These are phyloP conservation scores for Solanum phureja DNA, from an alignment of 257 asterid genomes.

Conservation along the genomic window DNA sequence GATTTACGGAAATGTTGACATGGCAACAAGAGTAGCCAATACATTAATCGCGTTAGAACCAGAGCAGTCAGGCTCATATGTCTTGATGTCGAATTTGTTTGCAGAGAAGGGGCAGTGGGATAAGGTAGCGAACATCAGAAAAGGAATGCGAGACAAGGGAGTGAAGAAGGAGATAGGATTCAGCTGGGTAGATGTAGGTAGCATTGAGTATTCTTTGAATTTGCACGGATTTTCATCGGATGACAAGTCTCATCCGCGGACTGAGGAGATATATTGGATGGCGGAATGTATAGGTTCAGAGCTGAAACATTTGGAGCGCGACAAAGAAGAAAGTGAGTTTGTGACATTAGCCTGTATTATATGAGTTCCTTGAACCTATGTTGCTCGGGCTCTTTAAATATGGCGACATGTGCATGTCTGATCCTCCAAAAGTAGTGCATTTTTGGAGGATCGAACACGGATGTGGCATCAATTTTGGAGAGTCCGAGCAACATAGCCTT, in stretches of 20 bases:
- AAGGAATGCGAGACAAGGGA: slow-evolving; percentile 59
- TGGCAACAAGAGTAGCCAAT: slow-evolving; percentile 53
- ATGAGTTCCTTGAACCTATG: not conserved
- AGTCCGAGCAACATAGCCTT: too few relatives aligned
- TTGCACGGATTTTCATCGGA: slow-evolving; percentile 83
- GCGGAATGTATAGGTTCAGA: slow-evolving; percentile 65
- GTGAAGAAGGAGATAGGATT: slow-evolving; percentile 75
- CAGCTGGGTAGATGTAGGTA: slow-evolving; percentile 86
- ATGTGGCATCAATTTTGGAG: too few relatives aligned
- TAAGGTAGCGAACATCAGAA: slow-evolving; percentile 68
- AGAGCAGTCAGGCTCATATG: slow-evolving; percentile 64
- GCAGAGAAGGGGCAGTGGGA: slow-evolving; percentile 97
- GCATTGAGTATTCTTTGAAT: slow-evolving; percentile 25
- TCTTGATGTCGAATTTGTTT: slow-evolving; percentile 78
- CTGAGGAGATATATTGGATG: slow-evolving; percentile 57
- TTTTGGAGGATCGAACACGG: too few relatives aligned
- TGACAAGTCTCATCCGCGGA: slow-evolving; percentile 59
- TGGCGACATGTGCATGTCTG: too few relatives aligned
- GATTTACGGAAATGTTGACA: slow-evolving; percentile 57
- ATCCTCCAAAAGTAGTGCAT: too few relatives aligned
- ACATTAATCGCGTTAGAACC: slow-evolving; percentile 63
- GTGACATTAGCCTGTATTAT: not conserved
- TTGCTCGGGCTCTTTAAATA: too few relatives aligned
- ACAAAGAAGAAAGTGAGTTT: slow-evolving; percentile 12
- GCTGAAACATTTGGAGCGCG: slow-evolving; percentile 34